Percentiles rank a stretch among this genome's conserved stretches.
Evolutionary conservation across 495 filamentous ascomycete species (phyloP).

Genomic region (Chaetomium fimeti): DNA sequence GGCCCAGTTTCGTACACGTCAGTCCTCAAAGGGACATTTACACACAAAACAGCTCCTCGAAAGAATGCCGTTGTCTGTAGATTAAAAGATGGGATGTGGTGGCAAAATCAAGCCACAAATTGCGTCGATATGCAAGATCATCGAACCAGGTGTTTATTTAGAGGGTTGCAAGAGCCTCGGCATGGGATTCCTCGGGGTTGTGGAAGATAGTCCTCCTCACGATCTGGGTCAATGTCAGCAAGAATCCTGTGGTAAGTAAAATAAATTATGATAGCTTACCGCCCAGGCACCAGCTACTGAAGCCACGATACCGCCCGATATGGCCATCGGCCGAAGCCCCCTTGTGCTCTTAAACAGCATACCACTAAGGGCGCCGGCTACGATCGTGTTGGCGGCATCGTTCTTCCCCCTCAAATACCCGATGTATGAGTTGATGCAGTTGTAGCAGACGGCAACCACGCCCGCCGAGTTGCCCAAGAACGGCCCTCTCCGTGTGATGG

Average conservation of each 20-base stretch:
- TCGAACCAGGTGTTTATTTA: constrained; percentile 13
- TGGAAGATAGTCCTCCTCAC: constrained; percentile 35
- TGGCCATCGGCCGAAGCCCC: constrained; percentile 86
- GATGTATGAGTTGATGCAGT: constrained; percentile 87
- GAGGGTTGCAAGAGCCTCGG: constrained; percentile 10
- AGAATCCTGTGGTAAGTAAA: constrained; percentile 5
- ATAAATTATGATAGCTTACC: constrained; percentile 54
- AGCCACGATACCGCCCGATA: constrained; percentile 84
- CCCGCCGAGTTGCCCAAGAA: constrained; percentile 95
- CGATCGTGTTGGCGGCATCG: constrained; percentile 82
- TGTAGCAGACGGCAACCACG: constrained; percentile 92
- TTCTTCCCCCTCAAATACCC: constrained; percentile 86
- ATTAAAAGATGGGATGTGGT: constrained; percentile 28
- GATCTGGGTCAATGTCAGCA: constrained; percentile 27
- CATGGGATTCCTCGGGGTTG: constrained; percentile 19
- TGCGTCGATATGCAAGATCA: not conserved
- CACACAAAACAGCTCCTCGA: constrained; percentile 23
- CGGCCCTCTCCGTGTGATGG: constrained; percentile 87
- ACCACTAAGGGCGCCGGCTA: constrained; percentile 80
- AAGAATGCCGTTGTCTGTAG: constrained; percentile 22
- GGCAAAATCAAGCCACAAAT: constrained; percentile 9
- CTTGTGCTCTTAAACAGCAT: constrained; percentile 95
- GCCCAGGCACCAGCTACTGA: constrained; percentile 82
- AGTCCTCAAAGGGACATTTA: constrained; percentile 19
- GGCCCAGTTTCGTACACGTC: constrained; percentile 31